Conservation (phyloP, 805 yeast species). For the Nakazawaea siamensis region DNA sequence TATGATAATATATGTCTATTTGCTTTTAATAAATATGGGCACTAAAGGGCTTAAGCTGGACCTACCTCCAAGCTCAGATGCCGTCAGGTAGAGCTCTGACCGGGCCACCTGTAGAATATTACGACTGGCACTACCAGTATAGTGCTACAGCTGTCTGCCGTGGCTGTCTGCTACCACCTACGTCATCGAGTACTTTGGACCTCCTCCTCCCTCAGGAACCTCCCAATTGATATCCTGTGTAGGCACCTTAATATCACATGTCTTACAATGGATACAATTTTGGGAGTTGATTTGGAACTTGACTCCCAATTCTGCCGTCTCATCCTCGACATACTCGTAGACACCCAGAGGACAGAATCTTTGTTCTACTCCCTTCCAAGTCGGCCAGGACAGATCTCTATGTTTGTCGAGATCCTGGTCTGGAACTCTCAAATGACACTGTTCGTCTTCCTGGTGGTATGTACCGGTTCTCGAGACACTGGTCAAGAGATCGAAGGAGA, state of each 20-base stretch:
- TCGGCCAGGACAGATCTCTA: constrained; percentile 61
- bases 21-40: too few relatives aligned
- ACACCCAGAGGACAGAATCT: constrained; percentile 99
- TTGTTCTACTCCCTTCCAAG: constrained; percentile 79
- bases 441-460: constrained; percentile 90
- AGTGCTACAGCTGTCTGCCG: too few relatives aligned
- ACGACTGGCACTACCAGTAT: too few relatives aligned
- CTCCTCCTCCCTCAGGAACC: constrained; percentile 99
- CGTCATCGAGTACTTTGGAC: constrained; percentile 91
- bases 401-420: constrained; percentile 60
- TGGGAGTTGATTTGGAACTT: constrained; percentile 91
- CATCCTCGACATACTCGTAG: constrained; percentile 79
- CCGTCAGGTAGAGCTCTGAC: too few relatives aligned
- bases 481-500: constrained; percentile 87
- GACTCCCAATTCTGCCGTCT: constrained; percentile 49
- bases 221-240: constrained; percentile 91
- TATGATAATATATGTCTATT: background rate
- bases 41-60: too few relatives aligned
- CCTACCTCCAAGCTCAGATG: too few relatives aligned
- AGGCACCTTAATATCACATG: constrained; percentile 96
- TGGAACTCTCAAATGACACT: constrained; percentile 71
- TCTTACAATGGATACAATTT: constrained; percentile 97
- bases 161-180: too few relatives aligned
- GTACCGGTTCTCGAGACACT: constrained; percentile 97
- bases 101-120: too few relatives aligned